Evolutionary conservation across 2,329 filamentous ascomycete genomes (phyloP).

Genomic region (Talaromyces sp.): DNA sequence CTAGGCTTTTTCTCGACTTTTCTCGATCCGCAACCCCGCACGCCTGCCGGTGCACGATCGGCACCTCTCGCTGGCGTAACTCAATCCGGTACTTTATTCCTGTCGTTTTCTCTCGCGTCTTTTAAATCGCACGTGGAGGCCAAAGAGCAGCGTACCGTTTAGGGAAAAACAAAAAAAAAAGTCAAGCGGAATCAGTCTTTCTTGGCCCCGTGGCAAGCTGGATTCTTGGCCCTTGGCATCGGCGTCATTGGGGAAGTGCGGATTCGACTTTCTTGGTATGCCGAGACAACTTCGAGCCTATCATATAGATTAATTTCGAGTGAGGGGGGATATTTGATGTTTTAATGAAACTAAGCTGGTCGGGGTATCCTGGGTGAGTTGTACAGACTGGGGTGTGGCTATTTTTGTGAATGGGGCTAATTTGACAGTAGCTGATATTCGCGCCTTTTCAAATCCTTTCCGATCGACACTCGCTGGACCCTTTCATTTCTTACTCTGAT

Average conservation of each 20-base stretch:
- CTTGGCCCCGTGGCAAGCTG: not conserved
- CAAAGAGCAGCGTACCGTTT: not conserved
- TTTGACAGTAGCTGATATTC: not conserved
- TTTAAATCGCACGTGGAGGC: not conserved
- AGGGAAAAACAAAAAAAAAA: not conserved
- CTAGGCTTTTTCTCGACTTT: slow-evolving; percentile 27
- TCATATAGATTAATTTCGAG: not conserved
- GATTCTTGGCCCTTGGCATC: slow-evolving; percentile 22
- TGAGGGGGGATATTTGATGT: not conserved
- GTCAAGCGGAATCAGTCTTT: not conserved
- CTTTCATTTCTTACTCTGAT: not conserved
- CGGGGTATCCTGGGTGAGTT: not conserved
- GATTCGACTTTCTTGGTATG: slow-evolving; percentile 10
- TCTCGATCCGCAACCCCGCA: slow-evolving; percentile 15
- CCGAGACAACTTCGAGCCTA: slow-evolving; percentile 4
- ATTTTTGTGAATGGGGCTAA: not conserved
- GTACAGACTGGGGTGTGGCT: too few species aligned
- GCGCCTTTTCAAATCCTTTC: not conserved
- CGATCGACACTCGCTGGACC: not conserved
- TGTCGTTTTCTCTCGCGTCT: not conserved
- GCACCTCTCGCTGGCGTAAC: slow-evolving; percentile 3
- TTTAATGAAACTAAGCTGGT: too few species aligned
- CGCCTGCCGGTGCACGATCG: slow-evolving; percentile 3
- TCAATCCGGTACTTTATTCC: slow-evolving; percentile 8
- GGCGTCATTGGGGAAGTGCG: slow-evolving; percentile 23